Conservation (phyloP, 148 eudicot genomes). For the Silene latifolia region DNA sequence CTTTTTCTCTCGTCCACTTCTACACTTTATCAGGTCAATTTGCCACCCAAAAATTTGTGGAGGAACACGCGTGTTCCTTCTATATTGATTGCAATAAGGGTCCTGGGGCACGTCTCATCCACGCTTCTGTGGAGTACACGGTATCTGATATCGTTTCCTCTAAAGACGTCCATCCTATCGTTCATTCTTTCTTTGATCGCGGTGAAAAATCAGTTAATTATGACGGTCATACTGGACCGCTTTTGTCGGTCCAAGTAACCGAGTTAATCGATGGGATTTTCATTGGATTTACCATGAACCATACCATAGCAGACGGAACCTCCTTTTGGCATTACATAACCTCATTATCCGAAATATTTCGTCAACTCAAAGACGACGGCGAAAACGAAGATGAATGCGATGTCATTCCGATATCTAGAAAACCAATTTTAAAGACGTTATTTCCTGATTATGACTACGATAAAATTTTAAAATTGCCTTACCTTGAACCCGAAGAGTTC, state of each 20-base stretch:
- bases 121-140: slow-evolving; percentile 23
- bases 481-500: slow-evolving; percentile 16
- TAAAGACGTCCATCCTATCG: slow-evolving; percentile 12
- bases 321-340: slow-evolving; percentile 10
- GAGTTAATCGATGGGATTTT: slow-evolving; percentile 16
- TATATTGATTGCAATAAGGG: slow-evolving; percentile 29
- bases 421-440: background rate
- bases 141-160: slow-evolving; percentile 24
- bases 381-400: background rate
- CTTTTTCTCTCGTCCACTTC: background rate
- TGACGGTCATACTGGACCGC: slow-evolving; percentile 39
- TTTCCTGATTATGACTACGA: background rate
- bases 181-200: slow-evolving; percentile 26
- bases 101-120: slow-evolving; percentile 40
- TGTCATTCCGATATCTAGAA: background rate
- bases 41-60: background rate
- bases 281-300: slow-evolving; percentile 16
- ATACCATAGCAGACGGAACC: slow-evolving; percentile 16
- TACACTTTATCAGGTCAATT: slow-evolving; percentile 14
- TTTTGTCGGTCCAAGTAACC: slow-evolving; percentile 42
- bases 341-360: slow-evolving; percentile 9
- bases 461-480: slow-evolving; percentile 7
- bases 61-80: slow-evolving; percentile 5
- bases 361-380: background rate
- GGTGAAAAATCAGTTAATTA: slow-evolving; percentile 29